Base-by-base conservation (phyloP, 1,139 yeast species). In the Yamadazyma songkhlaensis region DNA sequence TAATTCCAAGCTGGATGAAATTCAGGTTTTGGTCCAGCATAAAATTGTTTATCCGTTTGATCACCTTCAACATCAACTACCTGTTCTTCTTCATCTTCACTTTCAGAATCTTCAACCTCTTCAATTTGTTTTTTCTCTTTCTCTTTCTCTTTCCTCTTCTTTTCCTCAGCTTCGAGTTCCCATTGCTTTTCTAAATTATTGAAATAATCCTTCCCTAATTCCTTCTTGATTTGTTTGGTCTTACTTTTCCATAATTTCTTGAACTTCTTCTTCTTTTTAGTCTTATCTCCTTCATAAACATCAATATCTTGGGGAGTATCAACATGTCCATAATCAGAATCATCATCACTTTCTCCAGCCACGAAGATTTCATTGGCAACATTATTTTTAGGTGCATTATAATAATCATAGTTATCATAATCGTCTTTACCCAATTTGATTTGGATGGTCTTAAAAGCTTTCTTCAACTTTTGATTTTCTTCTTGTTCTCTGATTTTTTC, bases 1-100 rank as follows among this genome's bases (percentile, higher is more conserved):
- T 62, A 62, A 41, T 60, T 64, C 73, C 74, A 67, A 5, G 56
- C 43, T 2, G 72, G 72, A 38, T 55, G 58, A 44, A 64, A 66
- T n/a, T 57, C 47, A 4, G 60, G 51, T 29, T 52, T 51, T 48
- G 62, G 51, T 51, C 70, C 43, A 53, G 50, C 49, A 32, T 41
- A 38, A 32, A 43, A 48, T 9, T 31, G 17, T 2, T 25, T 12
- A 23, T n/a, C n/a, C n/a, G n/a, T n/a, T n/a, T n/a, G n/a, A n/a
- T n/a, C n/a, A n/a, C n/a, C n/a, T n/a, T n/a, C n/a, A n/a, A n/a
- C n/a, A n/a, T n/a, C n/a, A n/a, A n/a, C 23, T 27, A 3, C 33
- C 26, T n/a, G n/a, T n/a, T n/a, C n/a, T n/a, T n/a, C 37, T 9
- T 45, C 48, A 6, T 40, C 44, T 24, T 32, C 35, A 10, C 35